Evolutionary conservation across 306 rosid genomes (phyloP).

Genomic region (Acacia crassicarpa): DNA sequence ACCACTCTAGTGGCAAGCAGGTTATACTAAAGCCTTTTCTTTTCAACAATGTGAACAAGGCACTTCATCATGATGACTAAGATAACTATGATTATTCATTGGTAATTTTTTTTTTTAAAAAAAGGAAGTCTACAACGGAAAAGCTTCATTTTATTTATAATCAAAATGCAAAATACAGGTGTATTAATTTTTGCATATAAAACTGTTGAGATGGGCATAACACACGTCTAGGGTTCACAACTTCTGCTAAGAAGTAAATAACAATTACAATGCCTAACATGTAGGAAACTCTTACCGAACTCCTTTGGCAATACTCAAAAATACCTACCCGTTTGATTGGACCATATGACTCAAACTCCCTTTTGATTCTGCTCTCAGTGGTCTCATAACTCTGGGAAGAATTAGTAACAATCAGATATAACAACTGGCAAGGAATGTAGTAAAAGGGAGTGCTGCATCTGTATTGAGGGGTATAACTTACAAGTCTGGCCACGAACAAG

Average conservation of each 20-base stretch:
- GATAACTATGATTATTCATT: neutral
- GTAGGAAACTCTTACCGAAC: conserved; percentile 85
- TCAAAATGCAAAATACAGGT: neutral
- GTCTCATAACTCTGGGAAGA: conserved; percentile 88
- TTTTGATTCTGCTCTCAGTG: conserved; percentile 94
- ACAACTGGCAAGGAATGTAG: neutral
- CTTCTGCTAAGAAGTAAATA: neutral
- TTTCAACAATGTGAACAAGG: neutral
- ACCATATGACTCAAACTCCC: conserved; percentile 99
- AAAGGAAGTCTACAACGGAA: neutral
- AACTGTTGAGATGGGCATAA: neutral
- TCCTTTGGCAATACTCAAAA: conserved; percentile 64
- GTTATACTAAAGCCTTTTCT: conserved; percentile 7
- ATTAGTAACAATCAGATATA: conserved; percentile 23
- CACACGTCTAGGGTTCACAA: neutral
- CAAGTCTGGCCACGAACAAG: conserved; percentile 88
- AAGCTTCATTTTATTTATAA: neutral
- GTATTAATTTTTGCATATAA: neutral
- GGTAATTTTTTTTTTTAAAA: neutral
- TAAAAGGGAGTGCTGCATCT: neutral
- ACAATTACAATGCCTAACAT: conserved; percentile 21
- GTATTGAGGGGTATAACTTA: conserved; percentile 44
- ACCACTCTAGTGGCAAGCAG: neutral
- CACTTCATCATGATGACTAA: neutral
- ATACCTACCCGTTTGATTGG: conserved; percentile 99